Base-by-base conservation (phyloP, 2,329 filamentous ascomycete species). In the Exophiala alcalophila region DNA sequence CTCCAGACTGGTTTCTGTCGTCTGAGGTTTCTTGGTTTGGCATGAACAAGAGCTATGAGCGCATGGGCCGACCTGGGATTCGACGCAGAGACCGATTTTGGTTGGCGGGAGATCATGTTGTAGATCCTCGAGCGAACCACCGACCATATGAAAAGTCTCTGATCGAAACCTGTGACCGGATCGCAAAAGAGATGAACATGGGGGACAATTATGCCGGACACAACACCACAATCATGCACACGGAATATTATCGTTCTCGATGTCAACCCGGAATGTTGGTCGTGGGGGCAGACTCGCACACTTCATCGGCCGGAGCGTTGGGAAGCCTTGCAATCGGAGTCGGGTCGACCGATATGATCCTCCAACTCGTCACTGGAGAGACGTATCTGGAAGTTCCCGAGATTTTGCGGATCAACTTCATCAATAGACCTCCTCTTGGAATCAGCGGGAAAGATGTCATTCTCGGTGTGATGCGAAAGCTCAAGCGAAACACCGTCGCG, bases 11-110 rank as follows among this genome's bases (percentile, higher is more conserved):
- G 40, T 44, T 44, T 24, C 28, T 44, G 27, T 19, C 40, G n/a
- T 44, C 40, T 3, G 40, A 44, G 23, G 40, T 44, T 19, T 18
- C 40, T 26, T 44, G 40, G 40, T 44, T 44, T 21, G 40, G 40
- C 12, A 44, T 44, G 40, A 44, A 44, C 15, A 44, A 44, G 21
- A 32, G 19, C 33, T 44, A 44, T 16, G 33, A 44, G 33, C 40
- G 40, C 3, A 44, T 44, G 40, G 40, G 40, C 18, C 32, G 40
- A n/a, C 40, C 40, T 26, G 40, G 65, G 3, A 67, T 71, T 11
- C 71, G 64, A 40, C 68, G 71, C 5, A 74, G 72, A 39, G 70
- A 74, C 49, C 58, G 71, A 0, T 65, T 74, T 50, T 74, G 71
- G 72, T 59, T 75, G 4, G 70, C 70, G 0, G 66, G 65, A 2